Evolutionary conservation across 495 filamentous ascomycete species (phyloP).

Genomic region (Hamigera avellanea): DNA sequence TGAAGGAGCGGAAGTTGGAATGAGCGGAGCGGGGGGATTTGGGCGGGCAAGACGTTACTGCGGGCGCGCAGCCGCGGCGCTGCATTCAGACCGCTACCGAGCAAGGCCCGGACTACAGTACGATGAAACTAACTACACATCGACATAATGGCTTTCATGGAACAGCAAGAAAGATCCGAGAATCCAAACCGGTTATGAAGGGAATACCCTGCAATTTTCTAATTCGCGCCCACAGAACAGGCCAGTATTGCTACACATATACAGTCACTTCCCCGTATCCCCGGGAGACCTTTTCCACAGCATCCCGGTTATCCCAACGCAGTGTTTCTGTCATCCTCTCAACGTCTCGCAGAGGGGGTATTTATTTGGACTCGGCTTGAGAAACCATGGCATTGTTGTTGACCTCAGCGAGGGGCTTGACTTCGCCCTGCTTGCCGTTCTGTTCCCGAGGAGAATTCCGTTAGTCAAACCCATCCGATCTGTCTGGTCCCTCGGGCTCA

Average conservation of each 20-base stretch:
- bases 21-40: neutral
- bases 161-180: too few relatives aligned
- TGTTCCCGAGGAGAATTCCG: conserved; percentile 24
- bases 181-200: too few relatives aligned
- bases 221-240: conserved; percentile 12
- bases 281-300: conserved; percentile 8
- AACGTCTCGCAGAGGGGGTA: conserved; percentile 3
- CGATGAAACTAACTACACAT: too few relatives aligned
- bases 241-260: conserved; percentile 38
- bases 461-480: conserved; percentile 13
- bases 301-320: conserved; percentile 9
- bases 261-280: conserved; percentile 14
- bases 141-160: too few relatives aligned
- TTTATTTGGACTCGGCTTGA: conserved; percentile 32
- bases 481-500: conserved; percentile 7
- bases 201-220: conserved; percentile 10
- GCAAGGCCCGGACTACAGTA: too few relatives aligned
- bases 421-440: conserved; percentile 94
- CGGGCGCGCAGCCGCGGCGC: too few relatives aligned
- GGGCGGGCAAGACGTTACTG: too few relatives aligned
- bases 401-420: conserved; percentile 59
- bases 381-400: conserved; percentile 52
- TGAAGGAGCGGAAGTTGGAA: neutral
- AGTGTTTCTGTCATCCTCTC: conserved; percentile 2
- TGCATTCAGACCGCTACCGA: too few relatives aligned